Evolutionary conservation across 768 basidiomycete genomes (phyloP).

Genomic region (Sarcodon aspratus): DNA sequence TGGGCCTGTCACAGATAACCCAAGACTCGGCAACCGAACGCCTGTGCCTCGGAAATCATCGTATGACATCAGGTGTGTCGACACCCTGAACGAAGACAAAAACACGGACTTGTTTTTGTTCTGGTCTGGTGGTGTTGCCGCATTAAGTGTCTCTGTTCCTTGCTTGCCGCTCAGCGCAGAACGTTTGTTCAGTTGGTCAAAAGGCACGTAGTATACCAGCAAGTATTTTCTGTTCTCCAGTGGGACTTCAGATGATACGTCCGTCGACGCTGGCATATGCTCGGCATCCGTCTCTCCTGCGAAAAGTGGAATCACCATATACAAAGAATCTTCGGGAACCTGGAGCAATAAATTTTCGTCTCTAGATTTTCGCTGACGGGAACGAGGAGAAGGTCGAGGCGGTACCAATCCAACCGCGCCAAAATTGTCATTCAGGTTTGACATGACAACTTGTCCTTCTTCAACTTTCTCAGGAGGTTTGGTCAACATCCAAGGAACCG

Average conservation of each 20-base stretch:
- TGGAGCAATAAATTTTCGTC: slow-evolving; percentile 38
- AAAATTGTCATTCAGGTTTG: slow-evolving; percentile 65
- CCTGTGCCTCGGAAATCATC: slow-evolving; percentile 64
- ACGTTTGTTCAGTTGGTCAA: slow-evolving; percentile 24
- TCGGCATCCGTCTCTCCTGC: slow-evolving; percentile 52
- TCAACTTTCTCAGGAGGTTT: background rate
- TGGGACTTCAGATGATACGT: slow-evolving; percentile 20
- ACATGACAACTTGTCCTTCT: slow-evolving; percentile 21
- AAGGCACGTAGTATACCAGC: slow-evolving; percentile 70
- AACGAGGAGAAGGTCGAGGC: background rate
- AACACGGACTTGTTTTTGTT: slow-evolving; percentile 36
- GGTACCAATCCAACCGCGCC: slow-evolving; percentile 56
- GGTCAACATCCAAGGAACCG: background rate
- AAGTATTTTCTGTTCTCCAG: slow-evolving; percentile 55
- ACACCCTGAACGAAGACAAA: slow-evolving; percentile 58
- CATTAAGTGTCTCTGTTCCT: slow-evolving; percentile 23
- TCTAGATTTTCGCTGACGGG: slow-evolving; percentile 2
- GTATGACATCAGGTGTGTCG: slow-evolving; percentile 63
- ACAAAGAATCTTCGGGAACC: slow-evolving; percentile 58
- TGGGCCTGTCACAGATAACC: slow-evolving; percentile 54
- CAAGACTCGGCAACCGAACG: slow-evolving; percentile 61
- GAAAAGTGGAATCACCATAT: slow-evolving; percentile 84
- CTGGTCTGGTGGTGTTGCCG: slow-evolving; percentile 16
- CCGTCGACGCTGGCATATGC: slow-evolving; percentile 9
- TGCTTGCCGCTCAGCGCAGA: slow-evolving; percentile 22